Percentiles rank a stretch among this genome's conserved stretches.
phyloP scores from a whole-genome alignment of 805 yeast species.

The Candida yuanshanica region DNA sequence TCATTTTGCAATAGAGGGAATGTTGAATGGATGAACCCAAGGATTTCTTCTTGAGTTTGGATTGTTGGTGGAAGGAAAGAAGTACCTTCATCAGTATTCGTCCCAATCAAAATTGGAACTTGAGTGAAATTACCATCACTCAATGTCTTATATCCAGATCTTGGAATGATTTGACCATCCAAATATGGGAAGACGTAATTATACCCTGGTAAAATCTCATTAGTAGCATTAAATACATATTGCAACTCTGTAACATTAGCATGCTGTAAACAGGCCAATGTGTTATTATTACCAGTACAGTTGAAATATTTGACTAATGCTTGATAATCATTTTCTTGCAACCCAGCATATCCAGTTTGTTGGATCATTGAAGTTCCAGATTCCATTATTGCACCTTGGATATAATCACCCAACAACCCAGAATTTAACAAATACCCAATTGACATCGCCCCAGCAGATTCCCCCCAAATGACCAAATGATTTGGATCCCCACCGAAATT shows the following conservation, averaged over 20 bases:
- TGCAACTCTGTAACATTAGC: constrained; percentile 7
- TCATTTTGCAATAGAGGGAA: constrained; percentile 8
- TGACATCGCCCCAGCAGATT: constrained; percentile 31
- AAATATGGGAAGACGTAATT: constrained; percentile 6
- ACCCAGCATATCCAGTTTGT: constrained; percentile 4
- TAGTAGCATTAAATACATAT: constrained; percentile 10
- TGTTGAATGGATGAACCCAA: neutral
- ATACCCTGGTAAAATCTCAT: constrained; percentile 5
- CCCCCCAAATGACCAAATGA: constrained; percentile 32
- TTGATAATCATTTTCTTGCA: constrained; percentile 2
- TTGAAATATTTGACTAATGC: constrained; percentile 7
- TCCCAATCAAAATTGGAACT: constrained; percentile 19
- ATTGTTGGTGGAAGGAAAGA: constrained; percentile 3
- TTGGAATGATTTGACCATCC: constrained; percentile 16
- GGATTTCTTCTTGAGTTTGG: constrained; percentile 2
- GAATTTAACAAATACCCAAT: constrained; percentile 12
- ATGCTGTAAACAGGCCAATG: constrained; percentile 11
- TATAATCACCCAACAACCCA: constrained; percentile 4
- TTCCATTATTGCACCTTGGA: constrained; percentile 17
- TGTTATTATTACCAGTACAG: constrained; percentile 9
- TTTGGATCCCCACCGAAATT: constrained; percentile 33
- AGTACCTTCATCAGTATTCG: constrained; percentile 20
- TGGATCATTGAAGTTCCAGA: constrained; percentile 9
- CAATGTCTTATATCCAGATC: constrained; percentile 8
- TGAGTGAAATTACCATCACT: constrained; percentile 12